Evolutionary conservation across 2,329 filamentous ascomycete genomes (phyloP).

Genomic region (Trichoderma endophyticum): DNA sequence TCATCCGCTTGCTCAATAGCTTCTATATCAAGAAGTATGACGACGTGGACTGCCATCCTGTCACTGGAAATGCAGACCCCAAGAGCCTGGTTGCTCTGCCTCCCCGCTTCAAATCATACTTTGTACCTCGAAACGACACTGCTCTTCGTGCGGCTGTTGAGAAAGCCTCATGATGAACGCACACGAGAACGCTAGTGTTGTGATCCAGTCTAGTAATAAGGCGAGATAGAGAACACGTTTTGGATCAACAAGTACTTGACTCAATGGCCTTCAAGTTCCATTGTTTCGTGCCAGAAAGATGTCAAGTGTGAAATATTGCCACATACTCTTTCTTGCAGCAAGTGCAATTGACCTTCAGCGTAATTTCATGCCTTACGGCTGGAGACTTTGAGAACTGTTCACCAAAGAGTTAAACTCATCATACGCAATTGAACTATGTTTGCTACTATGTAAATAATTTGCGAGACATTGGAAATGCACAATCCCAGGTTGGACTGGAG

Average conservation of each 20-base stretch:
- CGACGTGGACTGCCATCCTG: slow-evolving; percentile 56
- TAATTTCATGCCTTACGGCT: neutral
- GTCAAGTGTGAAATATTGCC: neutral
- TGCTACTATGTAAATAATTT: neutral
- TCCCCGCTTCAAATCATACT: slow-evolving; percentile 53
- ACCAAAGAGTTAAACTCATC: neutral
- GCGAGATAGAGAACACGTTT: neutral
- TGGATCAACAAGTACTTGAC: neutral
- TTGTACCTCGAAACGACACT: slow-evolving; percentile 47
- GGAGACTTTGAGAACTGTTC: neutral
- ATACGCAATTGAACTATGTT: neutral
- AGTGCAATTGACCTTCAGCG: neutral
- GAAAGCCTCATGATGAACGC: neutral
- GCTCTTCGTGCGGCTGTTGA: neutral
- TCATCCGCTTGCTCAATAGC: slow-evolving; percentile 59
- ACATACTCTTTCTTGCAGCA: neutral
- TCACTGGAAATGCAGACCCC: slow-evolving; percentile 58
- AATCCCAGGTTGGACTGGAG: neutral
- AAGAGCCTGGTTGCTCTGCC: slow-evolving; percentile 62
- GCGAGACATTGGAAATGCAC: neutral
- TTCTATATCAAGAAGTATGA: slow-evolving; percentile 56
- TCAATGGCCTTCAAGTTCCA: neutral
- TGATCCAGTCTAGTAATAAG: neutral
- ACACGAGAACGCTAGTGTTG: neutral
- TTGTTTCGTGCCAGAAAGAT: neutral